These are phyloP conservation scores for Colletotrichum simmondsii DNA, from an alignment of 2,329 filamentous ascomycete species.

Conservation along the genomic window DNA sequence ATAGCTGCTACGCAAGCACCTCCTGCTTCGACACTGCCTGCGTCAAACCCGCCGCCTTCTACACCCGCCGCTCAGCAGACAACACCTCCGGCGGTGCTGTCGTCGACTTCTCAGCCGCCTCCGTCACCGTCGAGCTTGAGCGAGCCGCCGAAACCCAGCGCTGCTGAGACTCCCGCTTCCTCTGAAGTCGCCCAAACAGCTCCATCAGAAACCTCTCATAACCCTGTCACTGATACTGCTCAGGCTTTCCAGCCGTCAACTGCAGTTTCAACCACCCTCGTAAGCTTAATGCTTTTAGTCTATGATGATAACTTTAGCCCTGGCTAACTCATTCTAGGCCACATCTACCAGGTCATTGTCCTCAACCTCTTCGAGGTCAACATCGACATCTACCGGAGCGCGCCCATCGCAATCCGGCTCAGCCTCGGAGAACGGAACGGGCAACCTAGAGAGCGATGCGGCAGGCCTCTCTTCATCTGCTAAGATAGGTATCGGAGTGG, in stretches of 20 bases:
- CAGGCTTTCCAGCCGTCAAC: conserved; percentile 33
- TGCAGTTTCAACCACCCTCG: conserved; percentile 24
- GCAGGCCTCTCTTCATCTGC: conserved; percentile 53
- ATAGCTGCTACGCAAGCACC: conserved; percentile 20
- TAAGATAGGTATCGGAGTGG: conserved; percentile 62
- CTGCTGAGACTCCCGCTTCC: not conserved
- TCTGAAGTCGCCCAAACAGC: not conserved
- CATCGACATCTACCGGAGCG: conserved; percentile 26
- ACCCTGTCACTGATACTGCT: conserved; percentile 3
- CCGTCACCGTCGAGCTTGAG: not conserved
- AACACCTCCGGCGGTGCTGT: conserved; percentile 1
- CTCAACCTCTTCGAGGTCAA: conserved; percentile 21
- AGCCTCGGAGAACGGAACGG: conserved; percentile 1
- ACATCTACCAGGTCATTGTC: conserved; percentile 22
- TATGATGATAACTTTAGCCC: not conserved
- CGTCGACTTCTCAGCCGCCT: conserved; percentile 8
- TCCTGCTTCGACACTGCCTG: conserved; percentile 14
- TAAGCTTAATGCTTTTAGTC: not conserved
- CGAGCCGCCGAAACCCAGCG: not conserved
- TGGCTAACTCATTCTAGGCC: not conserved
- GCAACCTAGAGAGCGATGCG: conserved; percentile 11
- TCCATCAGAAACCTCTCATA: not conserved
- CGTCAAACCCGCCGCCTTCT: conserved; percentile 7
- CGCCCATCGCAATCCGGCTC: conserved; percentile 13
- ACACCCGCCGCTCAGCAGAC: conserved; percentile 2